These are phyloP conservation scores for Boletus insuetus DNA, from an alignment of 768 basidiomycete genomes.

Conservation along the genomic window DNA sequence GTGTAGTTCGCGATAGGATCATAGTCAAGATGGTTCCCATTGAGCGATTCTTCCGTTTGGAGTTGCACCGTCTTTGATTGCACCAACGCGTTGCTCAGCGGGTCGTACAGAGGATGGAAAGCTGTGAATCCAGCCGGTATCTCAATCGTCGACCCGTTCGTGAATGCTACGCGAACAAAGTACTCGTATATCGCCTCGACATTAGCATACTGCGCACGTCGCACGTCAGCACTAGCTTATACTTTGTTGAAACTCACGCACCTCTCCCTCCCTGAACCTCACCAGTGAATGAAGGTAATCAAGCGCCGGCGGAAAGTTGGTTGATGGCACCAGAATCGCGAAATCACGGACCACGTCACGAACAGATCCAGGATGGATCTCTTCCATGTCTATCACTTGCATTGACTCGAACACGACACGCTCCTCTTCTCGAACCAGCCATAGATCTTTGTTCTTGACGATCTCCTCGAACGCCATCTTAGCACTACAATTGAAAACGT, in stretches of 20 bases:
- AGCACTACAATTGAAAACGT: not conserved
- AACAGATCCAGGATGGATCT: not conserved
- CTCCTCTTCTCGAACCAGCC: conserved; percentile 14
- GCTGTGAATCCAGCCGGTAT: not conserved
- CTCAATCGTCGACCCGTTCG: not conserved
- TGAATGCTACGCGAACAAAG: not conserved
- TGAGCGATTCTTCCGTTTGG: not conserved
- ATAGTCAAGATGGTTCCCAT: not conserved
- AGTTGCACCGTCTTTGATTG: not conserved
- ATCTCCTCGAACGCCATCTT: not conserved
- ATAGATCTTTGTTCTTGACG: conserved; percentile 4
- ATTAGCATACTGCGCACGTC: not conserved
- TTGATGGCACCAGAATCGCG: conserved; percentile 13
- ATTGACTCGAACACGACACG: conserved; percentile 12
- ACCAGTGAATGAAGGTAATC: not conserved
- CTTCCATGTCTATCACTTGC: not conserved
- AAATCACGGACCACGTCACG: not conserved
- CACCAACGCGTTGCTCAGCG: not conserved
- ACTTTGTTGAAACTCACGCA: not conserved
- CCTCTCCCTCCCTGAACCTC: not conserved
- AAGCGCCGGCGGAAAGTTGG: conserved; percentile 12
- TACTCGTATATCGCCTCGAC: not conserved
- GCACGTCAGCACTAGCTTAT: not conserved
- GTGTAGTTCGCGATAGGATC: conserved; percentile 1
- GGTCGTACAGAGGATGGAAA: not conserved